Evolutionary conservation across 371 early-diverging fungal species (phyloP), one percentile per base, ranked within the genome.

Genomic region (Mortierella sp.): DNA sequence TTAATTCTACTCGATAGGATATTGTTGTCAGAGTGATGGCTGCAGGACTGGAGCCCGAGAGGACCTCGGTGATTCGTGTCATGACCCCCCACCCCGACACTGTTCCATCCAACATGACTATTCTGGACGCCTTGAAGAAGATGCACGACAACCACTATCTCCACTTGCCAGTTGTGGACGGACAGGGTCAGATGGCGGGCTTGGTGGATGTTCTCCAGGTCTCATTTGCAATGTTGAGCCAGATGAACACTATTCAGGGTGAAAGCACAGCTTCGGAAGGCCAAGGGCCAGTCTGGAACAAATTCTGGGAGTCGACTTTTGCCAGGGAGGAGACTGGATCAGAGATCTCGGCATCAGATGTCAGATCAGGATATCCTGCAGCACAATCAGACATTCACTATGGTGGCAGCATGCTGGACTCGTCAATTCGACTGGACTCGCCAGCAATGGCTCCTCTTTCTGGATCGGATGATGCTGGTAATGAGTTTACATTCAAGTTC

Each of bases 11-110:
- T 50, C 47, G 50, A 8, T 90, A 91, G 84, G 98, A 98, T 87
- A 93, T 98, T 72, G 98, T 98, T 21, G 91, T 97, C 76, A 93
- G 98, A 75, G 98, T 98, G 34, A 92, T 98, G 88, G 97, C 98
- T 24, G 96, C 97, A 38, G 96, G 95, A 21, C 86, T 97, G 72
- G 94, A 97, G 73, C 97, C 98, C 19, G 92, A 91, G 75, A 95
- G 92, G 16, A 97, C 97, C 57, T 94, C 96, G 24, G 96, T 96
- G 34, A 95, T 97, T 19, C 94, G 98, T 54, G 96, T 97, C 31
- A 97, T 98, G 97, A 98, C 98, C 0, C 97, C 97, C 60, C 96
- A 97, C 76, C 98, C 98, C 0, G 98, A 98, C 86, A 95, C 95
- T 1, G 96, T 96, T 4, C 77, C 90, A 47, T 92, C 95, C 48